Evolutionary conservation across 441 rosid genomes (phyloP).

Genomic region (Omphalea diandra): DNA sequence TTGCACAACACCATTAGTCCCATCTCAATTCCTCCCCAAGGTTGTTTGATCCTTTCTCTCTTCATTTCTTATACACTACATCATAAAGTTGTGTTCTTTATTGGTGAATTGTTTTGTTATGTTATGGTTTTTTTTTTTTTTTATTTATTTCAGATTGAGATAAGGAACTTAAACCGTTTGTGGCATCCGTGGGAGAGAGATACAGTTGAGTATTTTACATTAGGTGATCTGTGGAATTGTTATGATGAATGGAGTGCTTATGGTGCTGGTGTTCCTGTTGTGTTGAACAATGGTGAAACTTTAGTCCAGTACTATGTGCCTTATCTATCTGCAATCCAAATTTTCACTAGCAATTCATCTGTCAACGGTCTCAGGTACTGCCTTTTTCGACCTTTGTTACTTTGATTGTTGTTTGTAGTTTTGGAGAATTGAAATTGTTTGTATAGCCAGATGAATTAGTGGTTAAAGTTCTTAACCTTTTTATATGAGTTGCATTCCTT

Average conservation of each 20-base stretch:
- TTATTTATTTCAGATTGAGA: slow-evolving; percentile 60
- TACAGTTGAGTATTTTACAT: slow-evolving; percentile 70
- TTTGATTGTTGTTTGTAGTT: not conserved
- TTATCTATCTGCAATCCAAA: slow-evolving; percentile 91
- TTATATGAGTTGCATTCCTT: not conserved
- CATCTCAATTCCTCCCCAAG: slow-evolving; percentile 82
- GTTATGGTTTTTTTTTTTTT: too few relatives aligned
- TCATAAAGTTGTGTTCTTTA: not conserved
- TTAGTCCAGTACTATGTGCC: slow-evolving; percentile 95
- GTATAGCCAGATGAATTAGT: not conserved
- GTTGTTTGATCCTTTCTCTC: too few relatives aligned
- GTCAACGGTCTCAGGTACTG: slow-evolving; percentile 58
- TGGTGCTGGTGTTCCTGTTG: slow-evolving; percentile 93
- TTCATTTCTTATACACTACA: not conserved
- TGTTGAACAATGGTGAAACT: slow-evolving; percentile 54
- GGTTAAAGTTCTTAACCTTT: not conserved
- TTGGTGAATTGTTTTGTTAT: not conserved
- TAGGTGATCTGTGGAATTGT: slow-evolving; percentile 81
- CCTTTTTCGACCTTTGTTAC: not conserved
- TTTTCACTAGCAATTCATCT: slow-evolving; percentile 72
- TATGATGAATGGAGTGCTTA: slow-evolving; percentile 99
- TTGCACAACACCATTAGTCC: slow-evolving; percentile 75
- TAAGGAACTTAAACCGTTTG: slow-evolving; percentile 68
- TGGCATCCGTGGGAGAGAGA: slow-evolving; percentile 98
- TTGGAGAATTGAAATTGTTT: not conserved